Evolutionary conservation across 78 protist species (phyloP).

Genomic region (Monocercomonoides exilis): DNA sequence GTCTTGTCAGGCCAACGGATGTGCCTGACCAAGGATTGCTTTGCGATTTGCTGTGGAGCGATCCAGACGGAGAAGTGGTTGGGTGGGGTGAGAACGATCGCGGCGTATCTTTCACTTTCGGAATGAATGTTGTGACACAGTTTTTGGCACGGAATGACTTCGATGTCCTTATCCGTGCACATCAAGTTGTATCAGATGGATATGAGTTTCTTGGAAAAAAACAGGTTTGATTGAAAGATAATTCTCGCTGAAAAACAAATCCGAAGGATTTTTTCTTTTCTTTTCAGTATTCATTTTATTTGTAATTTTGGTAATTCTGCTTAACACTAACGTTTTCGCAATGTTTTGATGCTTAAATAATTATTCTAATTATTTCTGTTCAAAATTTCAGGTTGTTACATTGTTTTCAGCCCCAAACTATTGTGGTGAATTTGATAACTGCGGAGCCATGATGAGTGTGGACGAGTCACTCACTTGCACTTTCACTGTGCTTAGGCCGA

Average conservation of each 20-base stretch:
- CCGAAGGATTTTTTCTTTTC: no score
- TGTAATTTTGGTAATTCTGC: no score
- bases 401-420: not conserved
- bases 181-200: slow-evolving; percentile 86
- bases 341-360: no score
- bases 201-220: slow-evolving; percentile 96
- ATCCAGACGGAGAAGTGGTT: slow-evolving; percentile 79
- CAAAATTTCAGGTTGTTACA: not conserved
- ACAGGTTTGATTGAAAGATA: slow-evolving; percentile 93
- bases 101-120: slow-evolving; percentile 71
- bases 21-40: slow-evolving; percentile 94
- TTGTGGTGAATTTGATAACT: not conserved
- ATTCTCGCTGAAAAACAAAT: no score
- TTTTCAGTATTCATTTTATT: no score
- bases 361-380: no score
- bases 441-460: not conserved
- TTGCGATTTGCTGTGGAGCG: slow-evolving; percentile 97
- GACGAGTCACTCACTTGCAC: no score
- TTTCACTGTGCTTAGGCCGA: no score
- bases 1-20: slow-evolving; percentile 89
- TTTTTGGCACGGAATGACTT: slow-evolving; percentile 85
- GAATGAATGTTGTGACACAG: not conserved
- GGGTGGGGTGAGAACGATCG: slow-evolving; percentile 98
- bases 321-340: no score
- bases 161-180: slow-evolving; percentile 63